phyloP scores from a whole-genome alignment of 2,329 filamentous ascomycete species.

The Colletotrichum costaricense region DNA sequence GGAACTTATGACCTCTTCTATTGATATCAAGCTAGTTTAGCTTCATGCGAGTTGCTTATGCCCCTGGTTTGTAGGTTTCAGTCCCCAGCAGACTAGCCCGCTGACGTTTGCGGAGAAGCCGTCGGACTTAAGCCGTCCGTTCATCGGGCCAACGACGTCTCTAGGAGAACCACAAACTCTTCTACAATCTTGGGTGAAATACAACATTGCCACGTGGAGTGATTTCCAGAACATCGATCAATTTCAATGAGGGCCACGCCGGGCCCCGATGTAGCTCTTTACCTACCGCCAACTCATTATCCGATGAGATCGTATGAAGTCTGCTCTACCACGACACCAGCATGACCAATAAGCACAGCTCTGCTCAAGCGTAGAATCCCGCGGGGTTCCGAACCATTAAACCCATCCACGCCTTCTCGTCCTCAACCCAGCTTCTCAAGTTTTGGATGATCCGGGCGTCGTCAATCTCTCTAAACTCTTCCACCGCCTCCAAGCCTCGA shows the following conservation, averaged over 20 bases:
- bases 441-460: neutral
- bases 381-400: neutral
- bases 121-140: neutral
- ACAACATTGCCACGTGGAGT: no score
- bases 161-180: no score
- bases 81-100: neutral
- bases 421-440: neutral
- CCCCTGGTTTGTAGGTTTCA: neutral
- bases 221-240: neutral
- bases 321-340: neutral
- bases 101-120: neutral
- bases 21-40: neutral
- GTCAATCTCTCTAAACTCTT: neutral
- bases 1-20: neutral
- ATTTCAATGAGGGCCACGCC: neutral
- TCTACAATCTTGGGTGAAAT: no score
- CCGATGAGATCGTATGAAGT: no score
- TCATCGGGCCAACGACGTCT: no score
- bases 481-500: neutral
- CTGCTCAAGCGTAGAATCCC: neutral
- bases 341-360: neutral
- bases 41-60: neutral
- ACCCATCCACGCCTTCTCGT: neutral
- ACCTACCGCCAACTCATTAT: no score
- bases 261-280: no score